These are phyloP conservation scores for Coniophora puteana DNA, from an alignment of 1,284 basidiomycete genomes.

Conservation along the genomic window DNA sequence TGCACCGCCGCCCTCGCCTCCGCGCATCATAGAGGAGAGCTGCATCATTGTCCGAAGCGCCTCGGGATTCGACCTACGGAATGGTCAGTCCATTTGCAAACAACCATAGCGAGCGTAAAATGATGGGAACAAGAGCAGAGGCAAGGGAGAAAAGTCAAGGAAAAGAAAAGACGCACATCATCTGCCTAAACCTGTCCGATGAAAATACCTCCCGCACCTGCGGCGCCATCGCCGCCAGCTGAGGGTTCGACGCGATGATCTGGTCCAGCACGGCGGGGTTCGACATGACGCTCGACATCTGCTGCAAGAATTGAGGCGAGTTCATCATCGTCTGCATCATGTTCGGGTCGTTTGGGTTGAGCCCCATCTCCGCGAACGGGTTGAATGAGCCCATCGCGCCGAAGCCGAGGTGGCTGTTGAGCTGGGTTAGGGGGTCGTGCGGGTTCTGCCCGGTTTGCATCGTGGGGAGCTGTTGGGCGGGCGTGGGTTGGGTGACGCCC, in stretches of 20 bases:
- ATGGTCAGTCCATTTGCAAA: slow-evolving; percentile 3
- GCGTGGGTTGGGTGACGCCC: slow-evolving; percentile 6
- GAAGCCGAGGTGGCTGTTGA: slow-evolving; percentile 69
- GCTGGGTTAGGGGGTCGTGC: slow-evolving; percentile 71
- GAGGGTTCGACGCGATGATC: slow-evolving; percentile 78
- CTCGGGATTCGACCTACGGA: slow-evolving; percentile 68
- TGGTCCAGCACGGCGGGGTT: slow-evolving; percentile 84
- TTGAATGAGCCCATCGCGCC: slow-evolving; percentile 80
- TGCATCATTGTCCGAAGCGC: slow-evolving; percentile 78
- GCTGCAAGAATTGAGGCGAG: slow-evolving; percentile 75
- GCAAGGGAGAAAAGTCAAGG: background rate
- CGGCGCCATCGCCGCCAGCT: slow-evolving; percentile 75
- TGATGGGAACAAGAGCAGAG: background rate
- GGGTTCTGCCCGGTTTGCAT: slow-evolving; percentile 87
- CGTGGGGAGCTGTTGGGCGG: slow-evolving; percentile 55
- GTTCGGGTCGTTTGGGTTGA: slow-evolving; percentile 88
- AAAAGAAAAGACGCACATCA: slow-evolving; percentile 57
- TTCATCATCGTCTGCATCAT: slow-evolving; percentile 86
- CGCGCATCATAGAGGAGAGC: slow-evolving; percentile 64
- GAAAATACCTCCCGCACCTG: slow-evolving; percentile 79
- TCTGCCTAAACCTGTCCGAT: slow-evolving; percentile 76
- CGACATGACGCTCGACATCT: slow-evolving; percentile 73
- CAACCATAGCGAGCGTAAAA: slow-evolving; percentile 10
- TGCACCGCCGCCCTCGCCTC: slow-evolving; percentile 24
- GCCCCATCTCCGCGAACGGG: slow-evolving; percentile 82